A percentile compares a stretch with the other conserved stretches of the same genome.
Evolutionary conservation across 306 rosid species (phyloP).

Genomic region (Rubus idaeus): DNA sequence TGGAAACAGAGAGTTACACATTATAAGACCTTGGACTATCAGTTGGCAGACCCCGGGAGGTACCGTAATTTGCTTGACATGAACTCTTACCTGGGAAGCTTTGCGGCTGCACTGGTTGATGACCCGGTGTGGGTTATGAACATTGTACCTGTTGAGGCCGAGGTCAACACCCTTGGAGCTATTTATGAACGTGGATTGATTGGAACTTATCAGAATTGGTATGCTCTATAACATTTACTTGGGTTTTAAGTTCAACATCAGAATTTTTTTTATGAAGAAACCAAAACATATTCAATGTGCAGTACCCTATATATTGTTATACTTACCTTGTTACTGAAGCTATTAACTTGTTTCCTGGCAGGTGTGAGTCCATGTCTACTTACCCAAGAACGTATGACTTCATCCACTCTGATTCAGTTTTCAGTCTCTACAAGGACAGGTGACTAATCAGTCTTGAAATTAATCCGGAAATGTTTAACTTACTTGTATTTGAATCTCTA

Average conservation of each 20-base stretch:
- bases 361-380: constrained; percentile 99
- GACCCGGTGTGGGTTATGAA: constrained; percentile 97
- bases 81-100: constrained; percentile 86
- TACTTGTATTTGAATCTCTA: background rate
- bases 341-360: constrained; percentile 31
- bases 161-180: constrained; percentile 78
- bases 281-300: too few relatives aligned
- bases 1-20: constrained; percentile 77
- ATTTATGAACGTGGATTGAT: constrained; percentile 83
- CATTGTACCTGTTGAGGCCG: constrained; percentile 73
- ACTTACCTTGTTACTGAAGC: background rate
- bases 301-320: background rate
- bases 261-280: too few relatives aligned
- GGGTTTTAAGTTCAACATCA: background rate
- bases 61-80: constrained; percentile 85
- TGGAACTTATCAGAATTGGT: constrained; percentile 96
- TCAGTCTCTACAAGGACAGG: constrained; percentile 77
- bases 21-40: constrained; percentile 60
- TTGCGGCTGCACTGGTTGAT: constrained; percentile 75
- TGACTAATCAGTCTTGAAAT: constrained; percentile 19
- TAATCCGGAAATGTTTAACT: background rate
- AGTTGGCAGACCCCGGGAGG: constrained; percentile 69
- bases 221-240: background rate
- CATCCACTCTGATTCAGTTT: constrained; percentile 81
- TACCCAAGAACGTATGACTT: constrained; percentile 92